Conservation (phyloP, 2,329 filamentous ascomycete genomes). For the Fusarium avenaceum region DNA sequence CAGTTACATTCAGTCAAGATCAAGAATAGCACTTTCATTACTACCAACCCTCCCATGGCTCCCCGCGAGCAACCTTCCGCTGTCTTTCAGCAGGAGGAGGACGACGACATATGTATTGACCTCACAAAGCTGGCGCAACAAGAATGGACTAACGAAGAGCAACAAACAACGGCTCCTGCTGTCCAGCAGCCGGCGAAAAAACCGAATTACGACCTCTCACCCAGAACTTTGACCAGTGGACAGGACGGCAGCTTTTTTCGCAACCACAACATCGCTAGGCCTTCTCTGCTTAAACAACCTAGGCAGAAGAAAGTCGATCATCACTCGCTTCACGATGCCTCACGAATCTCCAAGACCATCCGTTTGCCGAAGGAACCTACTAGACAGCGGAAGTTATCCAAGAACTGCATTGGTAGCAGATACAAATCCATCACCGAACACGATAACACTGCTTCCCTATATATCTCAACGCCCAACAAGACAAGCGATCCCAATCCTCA, state of each 20-base stretch:
- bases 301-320: not conserved
- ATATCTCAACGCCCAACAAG: not conserved
- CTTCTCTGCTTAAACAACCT: not conserved
- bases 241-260: not conserved
- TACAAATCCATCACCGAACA: slow-evolving; percentile 3
- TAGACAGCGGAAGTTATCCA: not conserved
- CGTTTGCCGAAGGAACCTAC: slow-evolving; percentile 1
- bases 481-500: not conserved
- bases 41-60: not conserved
- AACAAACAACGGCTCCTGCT: not conserved
- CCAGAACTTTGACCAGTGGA: not conserved
- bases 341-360: slow-evolving; percentile 14
- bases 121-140: slow-evolving; percentile 5
- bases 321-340: not conserved
- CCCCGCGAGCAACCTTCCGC: not conserved
- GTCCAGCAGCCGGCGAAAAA: not conserved
- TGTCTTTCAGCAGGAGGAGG: not conserved
- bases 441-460: not conserved
- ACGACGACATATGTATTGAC: slow-evolving; percentile 6
- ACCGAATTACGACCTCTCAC: slow-evolving; percentile 11
- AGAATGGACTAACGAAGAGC: not conserved
- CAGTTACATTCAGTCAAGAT: not conserved
- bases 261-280: not conserved
- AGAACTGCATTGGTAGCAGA: not conserved
- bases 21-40: slow-evolving; percentile 5